phyloP scores from a whole-genome alignment of 345 rosid genomes.

The Eucalyptus urophylla region DNA sequence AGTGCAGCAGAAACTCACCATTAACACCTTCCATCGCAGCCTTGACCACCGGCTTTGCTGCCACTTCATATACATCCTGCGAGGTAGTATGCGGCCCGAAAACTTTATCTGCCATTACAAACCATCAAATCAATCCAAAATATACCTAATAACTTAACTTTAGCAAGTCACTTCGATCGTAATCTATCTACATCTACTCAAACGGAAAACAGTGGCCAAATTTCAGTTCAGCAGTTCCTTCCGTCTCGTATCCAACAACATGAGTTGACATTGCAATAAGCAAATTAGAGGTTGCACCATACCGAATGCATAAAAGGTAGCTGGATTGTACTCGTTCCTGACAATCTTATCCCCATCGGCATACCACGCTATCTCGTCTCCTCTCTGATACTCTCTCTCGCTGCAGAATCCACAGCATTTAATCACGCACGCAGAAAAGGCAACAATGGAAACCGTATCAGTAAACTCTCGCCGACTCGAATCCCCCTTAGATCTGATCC shows the following conservation, averaged over 20 bases:
- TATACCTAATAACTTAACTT: not conserved
- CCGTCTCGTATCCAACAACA: not conserved
- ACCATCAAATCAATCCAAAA: not conserved
- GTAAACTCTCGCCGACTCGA: not conserved
- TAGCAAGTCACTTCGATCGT: not conserved
- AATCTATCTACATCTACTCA: not conserved
- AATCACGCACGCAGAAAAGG: not conserved
- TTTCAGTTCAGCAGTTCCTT: not conserved
- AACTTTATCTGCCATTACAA: constrained; percentile 54
- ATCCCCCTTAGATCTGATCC: constrained; percentile 35
- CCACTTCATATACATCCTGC: constrained; percentile 82
- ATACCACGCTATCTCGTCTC: constrained; percentile 95
- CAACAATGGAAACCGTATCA: not conserved
- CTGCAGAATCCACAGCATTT: constrained; percentile 21
- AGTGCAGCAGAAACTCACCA: constrained; percentile 31
- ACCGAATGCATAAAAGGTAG: constrained; percentile 92
- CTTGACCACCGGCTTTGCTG: constrained; percentile 93
- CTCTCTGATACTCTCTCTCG: constrained; percentile 86
- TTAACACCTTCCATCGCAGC: constrained; percentile 99
- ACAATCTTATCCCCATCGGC: constrained; percentile 94
- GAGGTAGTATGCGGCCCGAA: constrained; percentile 78
- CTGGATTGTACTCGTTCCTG: constrained; percentile 79
- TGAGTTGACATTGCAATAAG: not conserved
- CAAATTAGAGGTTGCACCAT: not conserved
- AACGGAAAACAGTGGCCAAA: not conserved